Base-by-base conservation (phyloP, 139 green algal genomes). In the Chlorella sorokiniana region DNA sequence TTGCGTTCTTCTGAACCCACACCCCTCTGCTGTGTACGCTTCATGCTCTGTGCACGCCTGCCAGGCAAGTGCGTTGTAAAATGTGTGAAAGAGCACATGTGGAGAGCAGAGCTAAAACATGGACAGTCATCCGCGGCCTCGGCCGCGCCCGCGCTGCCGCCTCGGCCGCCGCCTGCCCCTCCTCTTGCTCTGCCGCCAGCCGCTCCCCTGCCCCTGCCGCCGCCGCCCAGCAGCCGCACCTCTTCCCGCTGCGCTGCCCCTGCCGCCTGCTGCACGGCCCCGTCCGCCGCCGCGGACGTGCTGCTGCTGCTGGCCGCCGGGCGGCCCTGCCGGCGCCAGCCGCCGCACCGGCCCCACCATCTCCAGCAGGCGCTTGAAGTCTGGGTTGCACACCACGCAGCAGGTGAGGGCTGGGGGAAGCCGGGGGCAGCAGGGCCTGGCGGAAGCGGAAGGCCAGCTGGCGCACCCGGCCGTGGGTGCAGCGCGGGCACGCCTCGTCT, bases 401-500 rank as follows among this genome's bases (percentile, higher is more conserved):
- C 70, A 70, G 9, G 54, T 68, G 25, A 70, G 45, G 10, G 9
- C 31, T 35, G 83, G 83, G 33, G 48, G 52, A 37, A 82, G 54
- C 64, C 4, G 78, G 69, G 3, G 83, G 83, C 59, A 88, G 83
- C 51, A 84, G 69, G 22, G n/a, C 67, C 22, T 27, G 59, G 22
- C 61, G 33, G 77, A 85, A 88, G 35, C 68, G 38, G 45, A 88
- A 75, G 51, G 33, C 27, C 38, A 88, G 69, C 81, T 75, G 76
- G 29, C 20, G 23, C 22, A 78, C 74, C 22, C 22, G 45, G 38
- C 71, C 81, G 40, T 78, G 68, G 40, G 42, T 52, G 61, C 79
- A 84, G 31, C 0, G 5, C 9, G 59, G 23, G 75, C 81, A 85
- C 27, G 23, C 18, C 37, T 85, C 25, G 51, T 76, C 81, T 82